A percentile compares a stretch with the other conserved stretches of the same genome.
phyloP scores from a whole-genome alignment of 2,329 filamentous ascomycete species.

The Cercospora sesami region DNA sequence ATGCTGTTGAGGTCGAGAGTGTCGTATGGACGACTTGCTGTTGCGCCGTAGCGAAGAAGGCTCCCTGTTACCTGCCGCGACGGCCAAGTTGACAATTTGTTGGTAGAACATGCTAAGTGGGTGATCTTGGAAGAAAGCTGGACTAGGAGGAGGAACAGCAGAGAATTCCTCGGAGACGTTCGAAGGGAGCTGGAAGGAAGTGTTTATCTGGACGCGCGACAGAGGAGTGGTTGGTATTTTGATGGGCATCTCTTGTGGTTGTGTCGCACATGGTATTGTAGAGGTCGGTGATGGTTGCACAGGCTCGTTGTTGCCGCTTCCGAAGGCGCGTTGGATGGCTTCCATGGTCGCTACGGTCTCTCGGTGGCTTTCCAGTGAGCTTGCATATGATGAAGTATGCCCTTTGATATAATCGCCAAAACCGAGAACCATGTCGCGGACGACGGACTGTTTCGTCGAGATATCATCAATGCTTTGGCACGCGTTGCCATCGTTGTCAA shows the following conservation, averaged over 20 bases:
- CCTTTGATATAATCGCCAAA: background rate
- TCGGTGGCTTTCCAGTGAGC: background rate
- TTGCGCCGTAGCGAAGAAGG: background rate
- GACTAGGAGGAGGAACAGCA: background rate
- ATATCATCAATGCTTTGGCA: background rate
- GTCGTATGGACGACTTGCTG: background rate
- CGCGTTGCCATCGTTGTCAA: background rate
- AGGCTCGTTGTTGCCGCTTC: background rate
- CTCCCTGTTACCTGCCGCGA: background rate
- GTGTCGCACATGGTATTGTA: background rate
- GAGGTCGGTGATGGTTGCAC: background rate
- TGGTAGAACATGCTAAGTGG: background rate
- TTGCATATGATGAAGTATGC: background rate
- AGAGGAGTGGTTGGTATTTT: background rate
- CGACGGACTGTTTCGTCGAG: background rate
- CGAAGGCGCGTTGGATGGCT: background rate
- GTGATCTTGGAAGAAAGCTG: background rate
- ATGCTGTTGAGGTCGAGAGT: background rate
- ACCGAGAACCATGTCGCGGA: background rate
- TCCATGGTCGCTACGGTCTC: background rate
- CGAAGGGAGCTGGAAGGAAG: background rate
- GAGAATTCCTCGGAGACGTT: background rate
- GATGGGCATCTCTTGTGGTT: background rate
- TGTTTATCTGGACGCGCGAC: background rate
- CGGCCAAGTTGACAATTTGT: background rate